phyloP scores from a whole-genome alignment of 2,329 filamentous ascomycete species.

The Ascocoryne sarcoides region DNA sequence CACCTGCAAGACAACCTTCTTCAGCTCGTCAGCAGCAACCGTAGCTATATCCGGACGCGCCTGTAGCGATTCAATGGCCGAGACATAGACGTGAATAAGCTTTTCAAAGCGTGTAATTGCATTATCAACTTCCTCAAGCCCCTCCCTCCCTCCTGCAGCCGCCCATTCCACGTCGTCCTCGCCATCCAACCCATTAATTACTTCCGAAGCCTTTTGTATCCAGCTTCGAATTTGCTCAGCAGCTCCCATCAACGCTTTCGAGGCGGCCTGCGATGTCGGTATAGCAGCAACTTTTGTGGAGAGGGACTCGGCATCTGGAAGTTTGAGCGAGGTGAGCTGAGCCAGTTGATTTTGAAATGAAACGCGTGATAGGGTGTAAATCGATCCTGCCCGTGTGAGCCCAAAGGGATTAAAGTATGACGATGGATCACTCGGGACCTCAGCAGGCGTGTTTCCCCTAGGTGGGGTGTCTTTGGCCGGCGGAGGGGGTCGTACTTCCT shows the following conservation, averaged over 20 bases:
- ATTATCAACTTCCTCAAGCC: conserved; percentile 61
- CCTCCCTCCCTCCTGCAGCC: conserved; percentile 74
- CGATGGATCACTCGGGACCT: conserved; percentile 23
- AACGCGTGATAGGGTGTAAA: conserved; percentile 85
- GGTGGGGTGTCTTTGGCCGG: conserved; percentile 44
- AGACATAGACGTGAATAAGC: conserved; percentile 84
- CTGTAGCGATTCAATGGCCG: conserved; percentile 89
- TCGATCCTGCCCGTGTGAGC: conserved; percentile 67
- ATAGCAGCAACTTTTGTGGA: conserved; percentile 79
- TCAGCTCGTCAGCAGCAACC: conserved; percentile 64
- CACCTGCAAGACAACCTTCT: conserved; percentile 76
- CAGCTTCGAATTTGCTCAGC: conserved; percentile 89
- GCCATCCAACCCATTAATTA: conserved; percentile 79
- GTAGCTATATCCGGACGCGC: conserved; percentile 63
- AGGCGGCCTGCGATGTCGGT: conserved; percentile 73
- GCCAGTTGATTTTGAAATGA: conserved; percentile 92
- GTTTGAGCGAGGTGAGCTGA: conserved; percentile 80
- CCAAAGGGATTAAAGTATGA: conserved; percentile 59
- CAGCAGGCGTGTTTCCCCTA: conserved; percentile 30
- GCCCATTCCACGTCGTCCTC: conserved; percentile 99
- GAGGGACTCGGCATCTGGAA: conserved; percentile 77
- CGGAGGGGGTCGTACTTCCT: conserved; percentile 35
- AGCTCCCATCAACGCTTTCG: conserved; percentile 73
- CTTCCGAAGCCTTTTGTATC: conserved; percentile 87
- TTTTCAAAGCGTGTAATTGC: conserved; percentile 79